Conservation (phyloP, 352 stramenopile species). For the Pythium phragmiticola region DNA sequence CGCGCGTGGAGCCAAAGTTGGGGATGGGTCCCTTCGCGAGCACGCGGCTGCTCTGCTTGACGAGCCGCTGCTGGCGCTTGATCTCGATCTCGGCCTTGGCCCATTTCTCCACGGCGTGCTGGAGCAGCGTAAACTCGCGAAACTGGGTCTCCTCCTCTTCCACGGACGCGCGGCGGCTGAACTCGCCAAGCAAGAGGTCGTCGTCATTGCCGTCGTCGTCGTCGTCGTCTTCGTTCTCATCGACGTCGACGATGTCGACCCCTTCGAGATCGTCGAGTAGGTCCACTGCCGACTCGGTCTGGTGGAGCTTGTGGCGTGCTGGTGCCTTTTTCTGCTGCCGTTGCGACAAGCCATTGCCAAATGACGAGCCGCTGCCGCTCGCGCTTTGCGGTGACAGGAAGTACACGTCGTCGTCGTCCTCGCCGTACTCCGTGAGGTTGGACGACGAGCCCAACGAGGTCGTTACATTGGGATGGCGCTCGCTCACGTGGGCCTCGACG, state of each 20-base stretch:
- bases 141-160: conserved; percentile 54
- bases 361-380: conserved; percentile 5
- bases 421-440: conserved; percentile 19
- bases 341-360: background rate
- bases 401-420: conserved; percentile 46
- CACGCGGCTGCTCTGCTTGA: conserved; percentile 34
- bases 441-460: conserved; percentile 8
- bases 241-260: conserved; percentile 26
- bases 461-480: conserved; percentile 41
- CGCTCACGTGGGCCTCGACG: conserved; percentile 41
- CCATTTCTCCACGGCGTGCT: conserved; percentile 51
- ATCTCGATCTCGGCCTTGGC: conserved; percentile 46
- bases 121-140: conserved; percentile 53
- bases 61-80: conserved; percentile 33
- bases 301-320: background rate
- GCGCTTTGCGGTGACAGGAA: conserved; percentile 42
- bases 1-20: conserved; percentile 35
- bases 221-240: conserved; percentile 42
- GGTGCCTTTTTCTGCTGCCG: background rate
- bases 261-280: conserved; percentile 43
- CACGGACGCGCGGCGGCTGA: conserved; percentile 40
- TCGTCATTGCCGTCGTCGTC: conserved; percentile 45
- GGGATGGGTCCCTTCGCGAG: conserved; percentile 35
- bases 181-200: conserved; percentile 35
- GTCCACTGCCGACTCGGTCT: conserved; percentile 29